phyloP scores from a whole-genome alignment of 345 rosid genomes.

The Kernera saxatilis region DNA sequence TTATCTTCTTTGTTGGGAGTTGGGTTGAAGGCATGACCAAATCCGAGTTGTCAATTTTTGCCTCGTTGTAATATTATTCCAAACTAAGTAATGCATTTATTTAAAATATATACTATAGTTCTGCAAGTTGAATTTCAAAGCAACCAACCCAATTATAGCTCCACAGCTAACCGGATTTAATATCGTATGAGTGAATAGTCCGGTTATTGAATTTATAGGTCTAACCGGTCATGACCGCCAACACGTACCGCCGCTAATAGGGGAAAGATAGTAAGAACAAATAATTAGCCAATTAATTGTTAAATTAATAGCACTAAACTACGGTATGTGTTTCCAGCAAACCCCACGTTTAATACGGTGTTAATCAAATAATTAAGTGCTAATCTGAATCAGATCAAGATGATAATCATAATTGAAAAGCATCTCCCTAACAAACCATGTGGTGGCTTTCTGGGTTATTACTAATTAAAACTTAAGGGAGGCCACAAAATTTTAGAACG shows the following conservation, averaged over 20 bases:
- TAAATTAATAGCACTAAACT: neutral
- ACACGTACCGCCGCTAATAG: slow-evolving; percentile 10
- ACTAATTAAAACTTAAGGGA: slow-evolving; percentile 13
- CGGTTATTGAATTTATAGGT: neutral
- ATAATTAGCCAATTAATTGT: neutral
- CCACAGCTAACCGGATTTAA: neutral
- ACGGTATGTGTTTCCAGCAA: slow-evolving; percentile 29
- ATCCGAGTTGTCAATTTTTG: slow-evolving; percentile 28
- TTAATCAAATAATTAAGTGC: slow-evolving; percentile 23
- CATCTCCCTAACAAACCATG: slow-evolving; percentile 33
- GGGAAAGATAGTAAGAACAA: neutral
- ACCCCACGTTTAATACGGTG: slow-evolving; percentile 31
- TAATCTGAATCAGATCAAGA: slow-evolving; percentile 30
- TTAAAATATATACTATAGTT: slow-evolving; percentile 2
- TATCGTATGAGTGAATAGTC: neutral
- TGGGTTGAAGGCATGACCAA: slow-evolving; percentile 26
- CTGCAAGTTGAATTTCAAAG: slow-evolving; percentile 19
- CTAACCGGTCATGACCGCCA: slow-evolving; percentile 4
- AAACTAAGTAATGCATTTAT: slow-evolving; percentile 17
- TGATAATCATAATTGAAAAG: slow-evolving; percentile 28
- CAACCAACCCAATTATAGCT: slow-evolving; percentile 27
- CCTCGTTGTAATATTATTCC: slow-evolving; percentile 25
- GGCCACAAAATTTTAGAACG: slow-evolving; percentile 9
- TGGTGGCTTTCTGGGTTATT: slow-evolving; percentile 20
- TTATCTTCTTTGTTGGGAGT: slow-evolving; percentile 30